phyloP scores from a whole-genome alignment of 495 filamentous ascomycete genomes.

The Hypoxylon intermedium region DNA sequence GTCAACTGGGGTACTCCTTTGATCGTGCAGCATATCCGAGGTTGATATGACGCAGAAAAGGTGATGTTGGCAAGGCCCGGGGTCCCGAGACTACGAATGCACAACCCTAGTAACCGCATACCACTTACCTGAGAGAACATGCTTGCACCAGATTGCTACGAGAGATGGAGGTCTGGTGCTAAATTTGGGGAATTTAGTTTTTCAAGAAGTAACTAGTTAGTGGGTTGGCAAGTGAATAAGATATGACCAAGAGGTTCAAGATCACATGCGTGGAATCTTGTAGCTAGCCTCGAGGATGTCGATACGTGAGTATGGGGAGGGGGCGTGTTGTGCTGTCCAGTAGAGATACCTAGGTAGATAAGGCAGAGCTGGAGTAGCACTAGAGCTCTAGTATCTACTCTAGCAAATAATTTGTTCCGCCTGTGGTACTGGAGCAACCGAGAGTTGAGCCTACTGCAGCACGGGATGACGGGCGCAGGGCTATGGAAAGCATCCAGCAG shows the following conservation, averaged over 20 bases:
- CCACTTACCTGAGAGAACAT: slow-evolving; percentile 55
- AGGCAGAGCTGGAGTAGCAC: slow-evolving; percentile 20
- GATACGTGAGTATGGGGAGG: slow-evolving; percentile 3
- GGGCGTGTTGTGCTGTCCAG: slow-evolving; percentile 3
- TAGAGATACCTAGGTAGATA: background rate
- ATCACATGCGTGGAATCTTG: background rate
- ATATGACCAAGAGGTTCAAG: background rate
- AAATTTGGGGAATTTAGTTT: background rate
- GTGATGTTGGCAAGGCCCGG: background rate
- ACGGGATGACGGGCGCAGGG: background rate
- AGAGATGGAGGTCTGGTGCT: slow-evolving; percentile 18
- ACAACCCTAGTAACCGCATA: background rate
- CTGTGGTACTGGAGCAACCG: no score
- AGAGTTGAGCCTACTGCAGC: background rate
- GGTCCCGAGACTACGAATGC: background rate
- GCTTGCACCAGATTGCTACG: slow-evolving; percentile 2
- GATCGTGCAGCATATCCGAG: background rate
- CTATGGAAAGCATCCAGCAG: no score
- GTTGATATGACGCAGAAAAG: background rate
- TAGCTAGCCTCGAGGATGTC: slow-evolving; percentile 6
- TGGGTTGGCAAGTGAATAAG: background rate
- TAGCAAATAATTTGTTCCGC: background rate
- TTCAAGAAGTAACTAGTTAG: background rate
- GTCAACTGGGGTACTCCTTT: slow-evolving; percentile 9
- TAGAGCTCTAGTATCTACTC: no score